Evolutionary conservation across 1,284 basidiomycete species (phyloP).

Genomic region (Cryptococcus depauperatus): DNA sequence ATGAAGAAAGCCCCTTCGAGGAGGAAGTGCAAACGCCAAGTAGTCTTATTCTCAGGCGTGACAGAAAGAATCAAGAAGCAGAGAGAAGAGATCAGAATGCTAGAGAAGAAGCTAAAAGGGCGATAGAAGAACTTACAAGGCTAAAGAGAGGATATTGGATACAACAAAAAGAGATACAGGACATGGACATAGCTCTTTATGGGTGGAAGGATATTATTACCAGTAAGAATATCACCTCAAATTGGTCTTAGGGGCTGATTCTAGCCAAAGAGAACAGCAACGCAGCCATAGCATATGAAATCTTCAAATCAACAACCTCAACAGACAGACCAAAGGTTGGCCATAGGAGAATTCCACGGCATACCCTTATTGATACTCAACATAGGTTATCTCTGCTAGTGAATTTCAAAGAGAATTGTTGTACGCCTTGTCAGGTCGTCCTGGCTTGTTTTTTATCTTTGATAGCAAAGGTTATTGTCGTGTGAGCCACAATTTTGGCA

Average conservation of each 20-base stretch:
- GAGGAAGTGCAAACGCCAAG: slow-evolving; percentile 16
- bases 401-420: slow-evolving; percentile 37
- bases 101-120: slow-evolving; percentile 7
- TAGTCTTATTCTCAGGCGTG: neutral
- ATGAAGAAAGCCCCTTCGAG: slow-evolving; percentile 10
- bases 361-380: neutral
- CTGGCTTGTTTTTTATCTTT: slow-evolving; percentile 27
- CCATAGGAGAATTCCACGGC: neutral
- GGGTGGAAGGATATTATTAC: slow-evolving; percentile 31
- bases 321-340: neutral
- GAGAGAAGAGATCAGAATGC: slow-evolving; percentile 4
- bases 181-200: slow-evolving; percentile 10
- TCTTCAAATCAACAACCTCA: neutral
- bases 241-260: neutral
- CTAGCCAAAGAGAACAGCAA: neutral
- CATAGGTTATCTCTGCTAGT: slow-evolving; percentile 21
- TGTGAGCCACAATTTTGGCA: slow-evolving; percentile 15
- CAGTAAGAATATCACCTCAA: slow-evolving; percentile 11
- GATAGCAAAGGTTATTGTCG: slow-evolving; percentile 13
- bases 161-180: slow-evolving; percentile 10
- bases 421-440: slow-evolving; percentile 31
- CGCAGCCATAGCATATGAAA: slow-evolving; percentile 4
- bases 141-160: slow-evolving; percentile 28
- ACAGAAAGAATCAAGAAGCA: slow-evolving; percentile 3
- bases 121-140: slow-evolving; percentile 16